These are phyloP conservation scores for Larix sibirica DNA, from an alignment of 83 land plant genomes.

Conservation along the genomic window DNA sequence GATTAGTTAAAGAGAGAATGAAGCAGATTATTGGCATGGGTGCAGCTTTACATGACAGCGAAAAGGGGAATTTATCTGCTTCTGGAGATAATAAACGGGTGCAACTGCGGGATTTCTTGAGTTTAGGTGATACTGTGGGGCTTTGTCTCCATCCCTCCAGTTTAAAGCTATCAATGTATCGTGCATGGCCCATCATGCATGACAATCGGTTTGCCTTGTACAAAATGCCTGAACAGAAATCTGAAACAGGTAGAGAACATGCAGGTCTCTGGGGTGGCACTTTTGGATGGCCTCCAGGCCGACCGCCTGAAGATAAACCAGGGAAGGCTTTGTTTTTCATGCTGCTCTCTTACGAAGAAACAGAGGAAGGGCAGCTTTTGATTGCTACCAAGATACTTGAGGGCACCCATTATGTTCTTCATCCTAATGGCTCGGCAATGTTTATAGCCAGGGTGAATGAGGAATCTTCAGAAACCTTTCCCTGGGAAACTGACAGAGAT, in stretches of 20 bases:
- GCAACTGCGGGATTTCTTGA: slow-evolving; percentile 70
- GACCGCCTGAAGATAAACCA: slow-evolving; percentile 75
- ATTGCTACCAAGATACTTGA: slow-evolving; percentile 94
- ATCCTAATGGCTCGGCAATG: slow-evolving; percentile 98
- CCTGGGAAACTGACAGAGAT: slow-evolving; percentile 60
- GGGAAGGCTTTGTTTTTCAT: slow-evolving; percentile 89
- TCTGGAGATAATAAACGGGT: slow-evolving; percentile 49
- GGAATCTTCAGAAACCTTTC: slow-evolving; percentile 63
- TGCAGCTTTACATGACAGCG: slow-evolving; percentile 12
- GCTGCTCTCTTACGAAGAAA: slow-evolving; percentile 82
- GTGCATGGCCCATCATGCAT: slow-evolving; percentile 94
- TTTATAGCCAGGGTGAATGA: slow-evolving; percentile 75
- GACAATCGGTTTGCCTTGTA: slow-evolving; percentile 88
- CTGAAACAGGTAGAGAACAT: slow-evolving; percentile 60
- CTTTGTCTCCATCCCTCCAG: slow-evolving; percentile 60
- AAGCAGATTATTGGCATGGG: slow-evolving; percentile 60
- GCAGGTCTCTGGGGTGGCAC: slow-evolving; percentile 98
- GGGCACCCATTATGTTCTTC: slow-evolving; percentile 96
- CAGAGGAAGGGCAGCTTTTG: slow-evolving; percentile 53
- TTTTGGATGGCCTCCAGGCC: slow-evolving; percentile 96
- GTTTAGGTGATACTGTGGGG: slow-evolving; percentile 58
- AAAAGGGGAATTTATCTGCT: slow-evolving; percentile 6
- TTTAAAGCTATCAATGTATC: slow-evolving; percentile 65
- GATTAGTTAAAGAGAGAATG: slow-evolving; percentile 48
- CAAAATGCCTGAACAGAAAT: slow-evolving; percentile 71